These are phyloP conservation scores for Eucalyptus pauciflora DNA, from an alignment of 345 rosid genomes.

Conservation along the genomic window DNA sequence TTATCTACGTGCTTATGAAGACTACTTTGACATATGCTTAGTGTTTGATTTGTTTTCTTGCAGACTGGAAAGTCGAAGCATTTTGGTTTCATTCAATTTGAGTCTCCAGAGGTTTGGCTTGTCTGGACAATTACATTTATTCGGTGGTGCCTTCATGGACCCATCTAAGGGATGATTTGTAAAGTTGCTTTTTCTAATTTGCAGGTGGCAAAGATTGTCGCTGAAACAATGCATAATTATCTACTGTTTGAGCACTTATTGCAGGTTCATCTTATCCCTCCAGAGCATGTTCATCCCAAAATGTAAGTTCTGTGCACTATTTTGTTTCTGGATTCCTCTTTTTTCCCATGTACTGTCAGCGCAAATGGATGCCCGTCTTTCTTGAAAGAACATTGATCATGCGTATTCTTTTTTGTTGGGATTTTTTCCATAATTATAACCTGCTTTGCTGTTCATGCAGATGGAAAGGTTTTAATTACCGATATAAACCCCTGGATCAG, in stretches of 20 bases:
- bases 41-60: not conserved
- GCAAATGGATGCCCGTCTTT: not conserved
- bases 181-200: not conserved
- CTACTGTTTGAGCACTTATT: slow-evolving; percentile 76
- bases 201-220: slow-evolving; percentile 90
- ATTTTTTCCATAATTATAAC: not conserved
- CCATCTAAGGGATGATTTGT: not conserved
- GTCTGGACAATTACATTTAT: not conserved
- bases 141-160: not conserved
- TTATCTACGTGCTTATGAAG: not conserved
- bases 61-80: slow-evolving; percentile 96
- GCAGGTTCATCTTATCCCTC: slow-evolving; percentile 62
- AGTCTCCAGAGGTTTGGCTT: slow-evolving; percentile 58
- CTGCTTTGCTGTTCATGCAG: slow-evolving; percentile 9
- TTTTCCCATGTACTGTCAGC: not conserved
- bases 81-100: slow-evolving; percentile 82
- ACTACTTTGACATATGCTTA: not conserved
- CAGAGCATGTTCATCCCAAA: slow-evolving; percentile 68
- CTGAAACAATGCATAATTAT: slow-evolving; percentile 83
- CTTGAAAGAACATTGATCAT: not conserved
- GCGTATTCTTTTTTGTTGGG: not conserved
- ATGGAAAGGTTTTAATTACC: slow-evolving; percentile 68
- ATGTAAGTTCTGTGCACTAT: slow-evolving; percentile 30
- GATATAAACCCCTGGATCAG: slow-evolving; percentile 47
- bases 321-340: not conserved